Conservation (phyloP, 257 asterid genomes). For the Capsicum chinense region DNA sequence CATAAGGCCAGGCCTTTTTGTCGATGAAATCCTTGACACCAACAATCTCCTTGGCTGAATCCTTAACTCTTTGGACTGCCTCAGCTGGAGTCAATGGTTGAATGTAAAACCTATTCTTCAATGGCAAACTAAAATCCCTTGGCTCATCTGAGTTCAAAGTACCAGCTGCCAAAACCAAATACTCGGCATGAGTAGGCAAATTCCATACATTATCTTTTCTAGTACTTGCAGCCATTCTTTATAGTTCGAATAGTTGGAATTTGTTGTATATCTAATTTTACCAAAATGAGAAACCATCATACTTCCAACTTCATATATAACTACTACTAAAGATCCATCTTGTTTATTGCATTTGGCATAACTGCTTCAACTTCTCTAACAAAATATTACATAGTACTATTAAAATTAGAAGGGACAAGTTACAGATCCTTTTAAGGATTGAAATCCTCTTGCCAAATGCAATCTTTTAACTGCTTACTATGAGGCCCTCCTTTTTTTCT, state of each 20-base stretch:
- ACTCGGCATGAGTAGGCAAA: slow-evolving; percentile 3
- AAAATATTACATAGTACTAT: not conserved
- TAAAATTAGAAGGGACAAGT: not conserved
- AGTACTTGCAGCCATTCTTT: not conserved
- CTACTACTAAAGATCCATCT: slow-evolving; percentile 1
- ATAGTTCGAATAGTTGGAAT: not conserved
- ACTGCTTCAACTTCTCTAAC: not conserved
- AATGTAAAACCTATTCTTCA: slow-evolving; percentile 72
- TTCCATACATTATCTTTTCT: not conserved
- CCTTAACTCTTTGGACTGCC: slow-evolving; percentile 83
- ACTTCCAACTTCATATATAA: not conserved
- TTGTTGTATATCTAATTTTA: not conserved
- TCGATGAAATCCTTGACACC: slow-evolving; percentile 65
- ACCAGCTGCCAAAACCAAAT: slow-evolving; percentile 61
- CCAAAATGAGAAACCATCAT: slow-evolving; percentile 24
- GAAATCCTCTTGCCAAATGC: not conserved
- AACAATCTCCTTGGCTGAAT: slow-evolving; percentile 78
- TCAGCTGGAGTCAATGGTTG: slow-evolving; percentile 76
- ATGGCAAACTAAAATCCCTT: slow-evolving; percentile 68
- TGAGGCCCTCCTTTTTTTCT: not conserved
- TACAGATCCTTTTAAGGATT: slow-evolving; percentile 3
- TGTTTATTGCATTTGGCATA: not conserved
- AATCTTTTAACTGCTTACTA: slow-evolving; percentile 21
- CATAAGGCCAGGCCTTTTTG: slow-evolving; percentile 96
- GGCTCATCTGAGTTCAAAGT: slow-evolving; percentile 87